These are phyloP conservation scores for Metrosideros polymorpha DNA, from an alignment of 441 rosid genomes.

Conservation along the genomic window DNA sequence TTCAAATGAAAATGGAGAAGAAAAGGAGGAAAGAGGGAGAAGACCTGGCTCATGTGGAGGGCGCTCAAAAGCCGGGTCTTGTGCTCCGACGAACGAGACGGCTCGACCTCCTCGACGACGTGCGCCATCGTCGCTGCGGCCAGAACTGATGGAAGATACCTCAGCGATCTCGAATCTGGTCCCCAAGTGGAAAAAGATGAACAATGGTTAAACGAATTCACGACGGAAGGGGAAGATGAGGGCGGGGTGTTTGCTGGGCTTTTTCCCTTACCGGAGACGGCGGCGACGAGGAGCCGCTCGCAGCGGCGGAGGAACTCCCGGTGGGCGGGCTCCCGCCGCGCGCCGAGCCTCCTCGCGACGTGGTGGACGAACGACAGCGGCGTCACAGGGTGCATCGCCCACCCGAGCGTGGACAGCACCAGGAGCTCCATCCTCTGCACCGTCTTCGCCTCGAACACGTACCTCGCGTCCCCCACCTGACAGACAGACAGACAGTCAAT, in stretches of 20 bases:
- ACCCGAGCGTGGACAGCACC: conserved; percentile 65
- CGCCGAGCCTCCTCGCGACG: conserved; percentile 72
- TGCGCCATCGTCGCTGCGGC: conserved; percentile 91
- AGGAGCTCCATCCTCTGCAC: conserved; percentile 92
- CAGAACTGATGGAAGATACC: conserved; percentile 63
- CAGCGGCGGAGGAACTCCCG: conserved; percentile 75
- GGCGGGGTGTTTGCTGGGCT: too few species aligned
- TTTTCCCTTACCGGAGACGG: conserved; percentile 73
- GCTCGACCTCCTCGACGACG: conserved; percentile 65
- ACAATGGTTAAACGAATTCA: too few species aligned
- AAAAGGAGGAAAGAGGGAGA: not conserved
- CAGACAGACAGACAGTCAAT: too few species aligned
- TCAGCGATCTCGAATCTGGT: conserved; percentile 64
- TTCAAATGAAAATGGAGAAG: not conserved
- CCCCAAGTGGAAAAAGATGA: not conserved
- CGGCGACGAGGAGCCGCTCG: conserved; percentile 48
- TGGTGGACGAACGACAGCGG: conserved; percentile 82
- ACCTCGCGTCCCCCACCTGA: conserved; percentile 70
- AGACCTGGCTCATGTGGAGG: conserved; percentile 54
- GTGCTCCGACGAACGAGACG: conserved; percentile 35
- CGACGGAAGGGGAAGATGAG: too few species aligned
- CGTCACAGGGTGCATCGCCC: conserved; percentile 93
- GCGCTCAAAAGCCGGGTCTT: conserved; percentile 52
- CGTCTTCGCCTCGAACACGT: conserved; percentile 70
- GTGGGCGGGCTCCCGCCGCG: conserved; percentile 28